A percentile compares a stretch with the other conserved stretches of the same genome.
These are phyloP conservation scores for Globisporangium polare DNA, from an alignment of 352 stramenopile species.

Conservation along the genomic window DNA sequence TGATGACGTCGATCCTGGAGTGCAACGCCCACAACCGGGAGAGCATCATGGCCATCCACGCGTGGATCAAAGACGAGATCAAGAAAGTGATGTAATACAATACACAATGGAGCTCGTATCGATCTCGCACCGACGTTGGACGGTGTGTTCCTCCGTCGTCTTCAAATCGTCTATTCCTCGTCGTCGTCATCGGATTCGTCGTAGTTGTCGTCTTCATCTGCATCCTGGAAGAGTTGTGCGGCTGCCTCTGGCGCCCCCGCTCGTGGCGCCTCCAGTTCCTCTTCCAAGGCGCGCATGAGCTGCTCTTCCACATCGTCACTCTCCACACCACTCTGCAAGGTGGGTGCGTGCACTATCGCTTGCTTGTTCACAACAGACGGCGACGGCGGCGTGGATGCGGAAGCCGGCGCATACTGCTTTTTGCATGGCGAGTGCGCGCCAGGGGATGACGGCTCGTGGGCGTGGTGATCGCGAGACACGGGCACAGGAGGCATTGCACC, in stretches of 20 bases:
- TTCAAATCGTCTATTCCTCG: neutral
- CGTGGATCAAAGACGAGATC: constrained; percentile 46
- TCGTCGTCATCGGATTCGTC: constrained; percentile 14
- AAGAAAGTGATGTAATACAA: constrained; percentile 24
- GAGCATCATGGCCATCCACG: constrained; percentile 29
- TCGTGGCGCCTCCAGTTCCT: constrained; percentile 4
- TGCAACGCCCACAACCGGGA: constrained; percentile 43
- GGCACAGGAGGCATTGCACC: neutral
- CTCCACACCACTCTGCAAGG: no score
- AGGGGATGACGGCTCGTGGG: neutral
- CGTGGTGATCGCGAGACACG: neutral
- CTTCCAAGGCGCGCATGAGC: constrained; percentile 17
- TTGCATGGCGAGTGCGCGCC: neutral
- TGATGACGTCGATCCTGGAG: constrained; percentile 51
- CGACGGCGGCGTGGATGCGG: neutral
- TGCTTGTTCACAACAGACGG: no score
- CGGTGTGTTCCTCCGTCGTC: neutral
- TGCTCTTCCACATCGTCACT: constrained; percentile 9
- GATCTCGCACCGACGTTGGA: neutral
- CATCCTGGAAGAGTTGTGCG: constrained; percentile 2
- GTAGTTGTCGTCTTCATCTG: constrained; percentile 33
- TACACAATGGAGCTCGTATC: neutral
- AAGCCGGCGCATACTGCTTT: neutral
- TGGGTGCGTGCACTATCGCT: no score
- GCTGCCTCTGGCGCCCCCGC: no score